Evolutionary conservation across 441 rosid genomes (phyloP).

Genomic region (Arabidopsis hybrid): DNA sequence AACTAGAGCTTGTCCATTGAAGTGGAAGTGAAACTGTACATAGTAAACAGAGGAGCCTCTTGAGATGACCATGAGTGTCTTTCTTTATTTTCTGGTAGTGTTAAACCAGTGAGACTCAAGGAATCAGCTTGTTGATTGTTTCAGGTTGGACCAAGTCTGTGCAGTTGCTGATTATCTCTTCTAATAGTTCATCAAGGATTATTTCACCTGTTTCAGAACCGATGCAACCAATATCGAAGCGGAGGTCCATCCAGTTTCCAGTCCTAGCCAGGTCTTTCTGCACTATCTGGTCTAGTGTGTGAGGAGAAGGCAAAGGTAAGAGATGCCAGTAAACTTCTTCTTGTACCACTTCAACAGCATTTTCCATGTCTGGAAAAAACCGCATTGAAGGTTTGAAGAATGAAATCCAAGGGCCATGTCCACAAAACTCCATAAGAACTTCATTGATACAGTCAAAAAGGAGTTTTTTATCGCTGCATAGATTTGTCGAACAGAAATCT

Average conservation of each 20-base stretch:
- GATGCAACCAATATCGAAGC: slow-evolving; percentile 55
- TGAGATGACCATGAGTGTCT: slow-evolving; percentile 17
- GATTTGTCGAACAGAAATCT: slow-evolving; percentile 59
- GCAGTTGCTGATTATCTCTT: slow-evolving; percentile 55
- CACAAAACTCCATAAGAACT: slow-evolving; percentile 70
- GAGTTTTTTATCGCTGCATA: slow-evolving; percentile 64
- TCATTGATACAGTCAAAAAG: slow-evolving; percentile 84
- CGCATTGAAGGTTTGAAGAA: slow-evolving; percentile 53
- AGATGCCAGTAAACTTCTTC: slow-evolving; percentile 84
- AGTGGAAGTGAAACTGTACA: slow-evolving; percentile 39
- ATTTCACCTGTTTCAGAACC: slow-evolving; percentile 61
- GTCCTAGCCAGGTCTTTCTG: slow-evolving; percentile 70
- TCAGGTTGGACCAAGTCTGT: slow-evolving; percentile 26
- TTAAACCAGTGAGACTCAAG: slow-evolving; percentile 7
- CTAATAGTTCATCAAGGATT: slow-evolving; percentile 73
- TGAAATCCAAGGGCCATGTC: slow-evolving; percentile 65
- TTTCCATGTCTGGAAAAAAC: slow-evolving; percentile 53
- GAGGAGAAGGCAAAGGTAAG: slow-evolving; percentile 63
- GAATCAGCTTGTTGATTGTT: slow-evolving; percentile 6
- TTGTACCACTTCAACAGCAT: slow-evolving; percentile 62
- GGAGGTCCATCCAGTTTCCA: slow-evolving; percentile 81
- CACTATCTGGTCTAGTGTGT: slow-evolving; percentile 73
- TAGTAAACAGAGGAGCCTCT: slow-evolving; percentile 28
- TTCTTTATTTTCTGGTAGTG: slow-evolving; percentile 19
- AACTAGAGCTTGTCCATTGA: slow-evolving; percentile 29